Base-by-base conservation (phyloP, 2,329 filamentous ascomycete species). In the Alternaria sp. region DNA sequence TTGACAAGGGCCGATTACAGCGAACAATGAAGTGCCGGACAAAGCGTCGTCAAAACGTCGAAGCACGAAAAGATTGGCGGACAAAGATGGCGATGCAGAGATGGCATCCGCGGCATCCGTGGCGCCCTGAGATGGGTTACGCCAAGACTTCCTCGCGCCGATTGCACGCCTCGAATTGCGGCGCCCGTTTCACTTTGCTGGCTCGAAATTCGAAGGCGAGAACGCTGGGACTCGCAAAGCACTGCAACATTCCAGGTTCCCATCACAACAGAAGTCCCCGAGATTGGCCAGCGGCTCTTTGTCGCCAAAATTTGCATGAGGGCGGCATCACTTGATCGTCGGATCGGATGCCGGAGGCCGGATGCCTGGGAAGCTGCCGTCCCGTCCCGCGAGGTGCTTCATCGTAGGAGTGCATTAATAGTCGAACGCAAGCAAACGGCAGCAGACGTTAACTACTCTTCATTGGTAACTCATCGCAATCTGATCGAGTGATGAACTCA, bases 1-100 rank as follows among this genome's bases (percentile, higher is more conserved):
- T 46, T 24, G 44, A 13, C 3, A 48, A 48, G 44, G 44, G 21
- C 44, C 44, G 44, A 48, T 48, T 48, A 48, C 29, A 48, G 21
- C 13, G 29, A 24, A 34, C 44, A 24, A 10, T 14, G 21, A 26
- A 26, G 21, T 48, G 11, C 31, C 44, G 29, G 24, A 23, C 7
- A 31, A 36, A 11, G 31, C 44, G 29, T 48, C 44, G 33, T 48
- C 9, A 24, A 36, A 23, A 34, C 14, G 44, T 48, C 29, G 44
- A 26, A 48, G 21, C 44, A 48, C 44, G 29, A 48, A 23, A 48
- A 8, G 13, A 13, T 14, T 34, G 29, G 29, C 29, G 29, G 28
- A 31, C 8, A 36, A 36, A 36, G 44, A 26, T 34, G 31, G 21
- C 44, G 29, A 1, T n/a, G 44, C 28, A 45, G 28, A 48, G 6